phyloP scores from a whole-genome alignment of 768 basidiomycete species.

The Myochromella boudieri region DNA sequence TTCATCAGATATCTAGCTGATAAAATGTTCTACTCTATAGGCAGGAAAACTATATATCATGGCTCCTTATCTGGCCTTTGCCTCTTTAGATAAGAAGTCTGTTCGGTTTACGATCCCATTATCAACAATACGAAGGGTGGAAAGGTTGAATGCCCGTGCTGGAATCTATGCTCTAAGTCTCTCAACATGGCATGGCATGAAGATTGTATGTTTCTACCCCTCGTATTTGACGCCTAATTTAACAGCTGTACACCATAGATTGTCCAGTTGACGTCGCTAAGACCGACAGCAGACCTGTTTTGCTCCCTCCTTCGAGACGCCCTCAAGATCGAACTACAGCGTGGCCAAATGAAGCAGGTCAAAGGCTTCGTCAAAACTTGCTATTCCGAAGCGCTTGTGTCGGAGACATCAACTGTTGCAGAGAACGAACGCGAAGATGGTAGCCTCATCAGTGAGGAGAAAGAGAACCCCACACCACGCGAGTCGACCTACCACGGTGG shows the following conservation, averaged over 20 bases:
- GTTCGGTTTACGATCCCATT: constrained; percentile 90
- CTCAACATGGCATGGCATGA: constrained; percentile 90
- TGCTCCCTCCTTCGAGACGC: constrained; percentile 86
- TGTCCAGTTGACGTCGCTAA: constrained; percentile 89
- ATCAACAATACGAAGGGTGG: constrained; percentile 90
- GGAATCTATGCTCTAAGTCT: constrained; percentile 96
- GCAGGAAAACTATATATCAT: constrained; percentile 89
- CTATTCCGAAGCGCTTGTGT: constrained; percentile 89
- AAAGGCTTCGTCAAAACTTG: constrained; percentile 90
- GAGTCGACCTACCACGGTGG: constrained; percentile 73
- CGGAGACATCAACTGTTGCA: constrained; percentile 51
- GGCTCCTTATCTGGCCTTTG: constrained; percentile 87
- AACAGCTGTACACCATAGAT: constrained; percentile 43
- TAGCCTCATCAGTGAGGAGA: constrained; percentile 55
- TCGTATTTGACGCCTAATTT: neutral
- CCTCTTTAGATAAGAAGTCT: constrained; percentile 88
- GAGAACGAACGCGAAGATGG: constrained; percentile 73
- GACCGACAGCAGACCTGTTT: constrained; percentile 92
- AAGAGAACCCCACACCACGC: constrained; percentile 41
- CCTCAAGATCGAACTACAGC: constrained; percentile 85
- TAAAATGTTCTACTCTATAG: constrained; percentile 37
- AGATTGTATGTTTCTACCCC: constrained; percentile 65
- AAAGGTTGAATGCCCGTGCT: constrained; percentile 88
- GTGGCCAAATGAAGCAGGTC: constrained; percentile 90
- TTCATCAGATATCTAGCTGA: constrained; percentile 1